Evolutionary conservation across 2,329 filamentous ascomycete species (phyloP), one percentile per base, ranked within the genome.

Genomic region (Xylaria sp.): DNA sequence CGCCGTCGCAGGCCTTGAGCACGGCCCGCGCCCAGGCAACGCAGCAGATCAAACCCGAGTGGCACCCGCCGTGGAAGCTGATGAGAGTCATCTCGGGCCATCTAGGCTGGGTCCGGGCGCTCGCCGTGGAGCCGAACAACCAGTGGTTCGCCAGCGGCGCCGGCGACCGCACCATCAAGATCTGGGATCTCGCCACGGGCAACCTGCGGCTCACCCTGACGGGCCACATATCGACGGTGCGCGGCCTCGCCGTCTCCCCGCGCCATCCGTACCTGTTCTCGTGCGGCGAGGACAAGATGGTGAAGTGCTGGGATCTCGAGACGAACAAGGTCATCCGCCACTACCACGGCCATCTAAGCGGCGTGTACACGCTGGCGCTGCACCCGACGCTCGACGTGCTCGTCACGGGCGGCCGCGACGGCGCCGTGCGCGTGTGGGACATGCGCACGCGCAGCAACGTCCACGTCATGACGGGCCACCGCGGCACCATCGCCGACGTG

Each of bases 241-340:
- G 94, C 62, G 96, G 96, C 1, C 86, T 99, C 57, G 96, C 95
- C 0, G 93, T 99, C 8, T 97, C 93, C 23, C 93, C 94, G 18
- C 86, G 96, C 55, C 96, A 99, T 82, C 97, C 96, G 0, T 99
- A 99, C 78, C 87, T 99, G 10, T 99, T 99, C 81, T 97, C 94
- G 12, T 99, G 96, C 77, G 97, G 93, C 67, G 96, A 99, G 81
- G 96, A 99, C 80, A 99, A 99, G 84, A 98, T 98, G 94, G 96
- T 99, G 71, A 99, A 99, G 82, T 99, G 96, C 83, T 99, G 96
- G 96, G 96, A 99, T 83, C 84, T 99, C 73, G 96, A 99, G 81
- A 98, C 95, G n/a, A 99, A 99, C 84, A 98, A 98, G 81, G 96
- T 99, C 69, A 98, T 98, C 78, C 89, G 95, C 47, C 94, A 98